These are phyloP conservation scores for Rhodotorula toruloides DNA, from an alignment of 768 basidiomycete species.

Conservation along the genomic window DNA sequence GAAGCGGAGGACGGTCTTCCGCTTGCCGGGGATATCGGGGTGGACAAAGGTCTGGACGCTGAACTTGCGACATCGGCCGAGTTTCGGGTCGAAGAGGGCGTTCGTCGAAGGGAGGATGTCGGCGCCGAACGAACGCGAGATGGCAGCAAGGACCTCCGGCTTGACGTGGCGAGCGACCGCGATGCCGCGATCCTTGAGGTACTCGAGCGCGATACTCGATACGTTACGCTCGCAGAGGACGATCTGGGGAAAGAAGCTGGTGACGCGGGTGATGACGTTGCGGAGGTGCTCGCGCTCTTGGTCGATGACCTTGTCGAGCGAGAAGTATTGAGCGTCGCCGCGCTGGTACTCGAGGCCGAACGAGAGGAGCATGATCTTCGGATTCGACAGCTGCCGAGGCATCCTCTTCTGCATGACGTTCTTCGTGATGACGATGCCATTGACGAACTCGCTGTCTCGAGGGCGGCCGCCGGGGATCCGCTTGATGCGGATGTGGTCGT, in stretches of 20 bases:
- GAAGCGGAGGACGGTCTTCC: constrained; percentile 97
- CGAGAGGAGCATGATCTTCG: constrained; percentile 91
- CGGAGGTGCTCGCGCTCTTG: constrained; percentile 91
- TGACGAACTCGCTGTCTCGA: constrained; percentile 90
- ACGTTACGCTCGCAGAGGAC: constrained; percentile 88
- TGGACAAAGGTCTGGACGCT: constrained; percentile 92
- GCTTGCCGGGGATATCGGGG: constrained; percentile 79
- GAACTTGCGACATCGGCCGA: constrained; percentile 71
- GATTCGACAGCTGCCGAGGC: constrained; percentile 72
- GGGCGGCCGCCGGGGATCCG: constrained; percentile 92
- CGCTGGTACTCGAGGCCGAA: constrained; percentile 64
- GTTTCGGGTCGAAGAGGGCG: constrained; percentile 1
- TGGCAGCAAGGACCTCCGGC: constrained; percentile 73
- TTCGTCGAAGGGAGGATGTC: constrained; percentile 68
- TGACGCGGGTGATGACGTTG: constrained; percentile 79
- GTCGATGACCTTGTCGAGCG: constrained; percentile 80
- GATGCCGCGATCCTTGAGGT: constrained; percentile 74
- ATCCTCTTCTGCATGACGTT: constrained; percentile 95
- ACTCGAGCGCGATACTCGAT: constrained; percentile 81
- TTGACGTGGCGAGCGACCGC: constrained; percentile 87
- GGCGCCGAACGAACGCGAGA: constrained; percentile 89
- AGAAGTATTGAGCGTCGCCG: constrained; percentile 68
- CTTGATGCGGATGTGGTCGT: constrained; percentile 95
- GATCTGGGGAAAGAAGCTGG: constrained; percentile 84
- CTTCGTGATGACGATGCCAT: constrained; percentile 95